These are phyloP conservation scores for Talaromyces sp. DNA, from an alignment of 2,329 filamentous ascomycete species.

Conservation along the genomic window DNA sequence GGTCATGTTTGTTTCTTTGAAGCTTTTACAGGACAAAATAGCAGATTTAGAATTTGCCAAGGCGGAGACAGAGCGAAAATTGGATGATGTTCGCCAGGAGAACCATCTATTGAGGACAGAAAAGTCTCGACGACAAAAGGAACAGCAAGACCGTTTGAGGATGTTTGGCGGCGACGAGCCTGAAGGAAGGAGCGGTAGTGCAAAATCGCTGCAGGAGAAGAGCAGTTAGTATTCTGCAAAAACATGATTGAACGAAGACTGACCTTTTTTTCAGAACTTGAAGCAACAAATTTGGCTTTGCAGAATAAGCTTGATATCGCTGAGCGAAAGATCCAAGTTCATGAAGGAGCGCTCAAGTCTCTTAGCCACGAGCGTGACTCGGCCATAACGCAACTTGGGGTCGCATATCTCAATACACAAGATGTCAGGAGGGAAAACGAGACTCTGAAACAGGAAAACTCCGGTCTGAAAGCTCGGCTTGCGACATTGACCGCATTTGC, in stretches of 20 bases:
- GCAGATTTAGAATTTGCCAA: slow-evolving; percentile 52
- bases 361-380: slow-evolving; percentile 53
- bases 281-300: slow-evolving; percentile 48
- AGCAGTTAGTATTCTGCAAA: slow-evolving; percentile 27
- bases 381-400: slow-evolving; percentile 51
- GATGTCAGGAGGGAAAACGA: slow-evolving; percentile 38
- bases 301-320: slow-evolving; percentile 51
- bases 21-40: slow-evolving; percentile 53
- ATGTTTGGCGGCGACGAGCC: slow-evolving; percentile 41
- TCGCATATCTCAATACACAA: slow-evolving; percentile 49
- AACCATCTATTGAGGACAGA: slow-evolving; percentile 46
- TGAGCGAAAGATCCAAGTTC: slow-evolving; percentile 49
- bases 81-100: slow-evolving; percentile 48
- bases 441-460: slow-evolving; percentile 29
- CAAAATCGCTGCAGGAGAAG: slow-evolving; percentile 28
- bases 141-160: slow-evolving; percentile 29
- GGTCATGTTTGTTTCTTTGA: slow-evolving; percentile 55
- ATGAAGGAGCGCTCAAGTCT: slow-evolving; percentile 50
- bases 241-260: slow-evolving; percentile 14
- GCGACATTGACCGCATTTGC: slow-evolving; percentile 18
- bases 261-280: slow-evolving; percentile 34
- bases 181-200: slow-evolving; percentile 24
- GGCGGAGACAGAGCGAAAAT: slow-evolving; percentile 42
- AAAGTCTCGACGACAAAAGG: slow-evolving; percentile 24
- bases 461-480: slow-evolving; percentile 32